Conservation (phyloP, 352 stramenopile genomes). For the Paralagenidium karlingii region DNA sequence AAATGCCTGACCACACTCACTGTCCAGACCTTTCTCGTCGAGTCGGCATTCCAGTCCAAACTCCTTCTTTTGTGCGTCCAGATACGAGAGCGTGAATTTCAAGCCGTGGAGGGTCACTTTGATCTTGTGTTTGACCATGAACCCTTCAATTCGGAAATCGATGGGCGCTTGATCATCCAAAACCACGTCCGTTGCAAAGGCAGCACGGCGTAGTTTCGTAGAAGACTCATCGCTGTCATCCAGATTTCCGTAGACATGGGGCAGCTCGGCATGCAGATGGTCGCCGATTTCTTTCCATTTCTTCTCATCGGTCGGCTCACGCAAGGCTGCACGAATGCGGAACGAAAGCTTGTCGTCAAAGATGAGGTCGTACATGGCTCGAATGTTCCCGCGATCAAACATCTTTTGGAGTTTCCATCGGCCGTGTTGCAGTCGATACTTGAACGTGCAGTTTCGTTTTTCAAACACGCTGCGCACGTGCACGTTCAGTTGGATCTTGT, state of each 20-base stretch:
- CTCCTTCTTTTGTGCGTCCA: constrained; percentile 12
- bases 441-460: constrained; percentile 7
- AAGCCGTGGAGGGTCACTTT: constrained; percentile 10
- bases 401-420: constrained; percentile 13
- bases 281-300: neutral
- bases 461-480: neutral
- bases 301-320: constrained; percentile 5
- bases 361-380: constrained; percentile 17
- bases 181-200: constrained; percentile 10
- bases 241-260: too few species aligned
- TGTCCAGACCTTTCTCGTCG: too few species aligned
- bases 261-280: constrained; percentile 10
- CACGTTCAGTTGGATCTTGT: neutral
- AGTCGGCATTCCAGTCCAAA: constrained; percentile 21
- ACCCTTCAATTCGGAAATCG: constrained; percentile 11
- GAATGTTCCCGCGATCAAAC: constrained; percentile 5
- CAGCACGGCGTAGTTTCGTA: neutral
- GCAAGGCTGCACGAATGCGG: constrained; percentile 12
- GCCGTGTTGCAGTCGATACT: constrained; percentile 20
- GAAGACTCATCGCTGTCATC: too few species aligned
- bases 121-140: constrained; percentile 10
- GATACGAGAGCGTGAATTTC: constrained; percentile 10
- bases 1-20: too few species aligned
- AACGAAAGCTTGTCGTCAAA: constrained; percentile 16
- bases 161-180: constrained; percentile 5